Conservation (phyloP, 1,284 basidiomycete genomes). For the Retiboletus fuscus region DNA sequence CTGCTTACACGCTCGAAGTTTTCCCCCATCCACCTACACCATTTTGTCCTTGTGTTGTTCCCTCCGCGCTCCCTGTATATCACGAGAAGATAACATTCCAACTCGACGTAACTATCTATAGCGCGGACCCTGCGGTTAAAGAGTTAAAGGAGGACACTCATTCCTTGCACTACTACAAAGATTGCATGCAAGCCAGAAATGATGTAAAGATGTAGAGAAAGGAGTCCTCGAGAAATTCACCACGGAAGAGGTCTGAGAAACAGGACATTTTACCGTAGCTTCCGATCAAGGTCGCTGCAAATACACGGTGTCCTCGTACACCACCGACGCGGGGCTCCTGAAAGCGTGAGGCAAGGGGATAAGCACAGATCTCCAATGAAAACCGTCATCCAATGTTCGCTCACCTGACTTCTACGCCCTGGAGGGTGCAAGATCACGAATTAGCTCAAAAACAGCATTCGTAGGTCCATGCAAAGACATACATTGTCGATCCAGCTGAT, state of each 20-base stretch:
- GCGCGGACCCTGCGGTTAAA: no score
- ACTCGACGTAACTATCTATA: no score
- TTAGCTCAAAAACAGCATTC: constrained; percentile 4
- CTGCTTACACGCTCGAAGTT: no score
- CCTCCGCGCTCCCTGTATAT: no score
- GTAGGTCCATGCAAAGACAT: constrained; percentile 9
- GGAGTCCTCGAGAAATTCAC: not conserved
- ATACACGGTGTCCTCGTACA: constrained; percentile 49
- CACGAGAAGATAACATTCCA: no score
- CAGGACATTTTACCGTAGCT: not conserved
- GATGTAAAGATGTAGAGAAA: not conserved
- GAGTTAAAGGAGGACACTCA: no score
- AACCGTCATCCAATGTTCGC: constrained; percentile 18
- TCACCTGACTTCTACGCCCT: constrained; percentile 47
- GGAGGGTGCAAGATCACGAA: not conserved
- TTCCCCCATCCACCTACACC: no score
- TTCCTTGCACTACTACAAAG: no score
- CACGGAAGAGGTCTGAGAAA: no score
- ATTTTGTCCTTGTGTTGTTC: no score
- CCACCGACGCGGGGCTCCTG: constrained; percentile 53
- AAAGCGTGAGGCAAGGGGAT: not conserved
- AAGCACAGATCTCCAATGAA: not conserved
- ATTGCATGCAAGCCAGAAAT: not conserved
- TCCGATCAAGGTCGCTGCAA: constrained; percentile 19
- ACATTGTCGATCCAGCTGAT: constrained; percentile 57